Evolutionary conservation across 1,284 basidiomycete species (phyloP).

Genomic region (Moniliella sp.): DNA sequence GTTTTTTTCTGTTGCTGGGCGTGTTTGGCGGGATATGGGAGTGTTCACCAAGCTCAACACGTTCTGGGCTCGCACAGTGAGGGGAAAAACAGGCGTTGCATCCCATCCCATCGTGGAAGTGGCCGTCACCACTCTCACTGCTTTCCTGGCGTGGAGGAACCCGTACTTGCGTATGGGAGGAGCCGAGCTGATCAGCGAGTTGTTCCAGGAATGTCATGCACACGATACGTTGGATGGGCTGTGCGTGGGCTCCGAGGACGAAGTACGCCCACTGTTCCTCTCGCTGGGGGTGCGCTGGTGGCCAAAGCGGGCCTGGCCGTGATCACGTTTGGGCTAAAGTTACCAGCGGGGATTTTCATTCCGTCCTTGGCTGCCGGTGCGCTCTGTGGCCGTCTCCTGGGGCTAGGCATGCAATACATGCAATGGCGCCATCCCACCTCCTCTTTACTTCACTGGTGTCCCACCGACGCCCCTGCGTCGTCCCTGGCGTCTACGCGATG

Average conservation of each 20-base stretch:
- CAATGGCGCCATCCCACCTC: slow-evolving; percentile 48
- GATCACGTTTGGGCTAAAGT: slow-evolving; percentile 66
- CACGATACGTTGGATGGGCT: slow-evolving; percentile 46
- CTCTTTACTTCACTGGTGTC: slow-evolving; percentile 41
- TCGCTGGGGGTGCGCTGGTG: slow-evolving; percentile 46
- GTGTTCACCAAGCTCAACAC: slow-evolving; percentile 76
- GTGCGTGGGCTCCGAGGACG: slow-evolving; percentile 42
- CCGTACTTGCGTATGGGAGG: slow-evolving; percentile 79
- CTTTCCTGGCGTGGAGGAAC: slow-evolving; percentile 59
- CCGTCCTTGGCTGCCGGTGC: slow-evolving; percentile 92
- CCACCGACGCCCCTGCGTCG: slow-evolving; percentile 37
- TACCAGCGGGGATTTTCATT: slow-evolving; percentile 72
- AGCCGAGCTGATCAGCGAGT: slow-evolving; percentile 57
- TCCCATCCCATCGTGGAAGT: slow-evolving; percentile 57
- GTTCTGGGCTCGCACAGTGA: slow-evolving; percentile 42
- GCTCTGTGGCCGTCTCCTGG: slow-evolving; percentile 70
- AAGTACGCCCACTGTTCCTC: slow-evolving; percentile 48
- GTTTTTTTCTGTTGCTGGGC: slow-evolving; percentile 62
- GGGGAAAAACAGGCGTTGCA: slow-evolving; percentile 21
- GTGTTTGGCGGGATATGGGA: slow-evolving; percentile 87
- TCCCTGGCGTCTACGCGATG: slow-evolving; percentile 60
- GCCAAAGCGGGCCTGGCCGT: slow-evolving; percentile 48
- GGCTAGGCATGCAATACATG: slow-evolving; percentile 58
- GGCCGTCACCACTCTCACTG: slow-evolving; percentile 41
- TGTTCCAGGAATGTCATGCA: slow-evolving; percentile 37